A percentile compares a stretch with the other conserved stretches of the same genome.
Evolutionary conservation across 352 stramenopile genomes (phyloP).

Genomic region (Pythium apleroticum): DNA sequence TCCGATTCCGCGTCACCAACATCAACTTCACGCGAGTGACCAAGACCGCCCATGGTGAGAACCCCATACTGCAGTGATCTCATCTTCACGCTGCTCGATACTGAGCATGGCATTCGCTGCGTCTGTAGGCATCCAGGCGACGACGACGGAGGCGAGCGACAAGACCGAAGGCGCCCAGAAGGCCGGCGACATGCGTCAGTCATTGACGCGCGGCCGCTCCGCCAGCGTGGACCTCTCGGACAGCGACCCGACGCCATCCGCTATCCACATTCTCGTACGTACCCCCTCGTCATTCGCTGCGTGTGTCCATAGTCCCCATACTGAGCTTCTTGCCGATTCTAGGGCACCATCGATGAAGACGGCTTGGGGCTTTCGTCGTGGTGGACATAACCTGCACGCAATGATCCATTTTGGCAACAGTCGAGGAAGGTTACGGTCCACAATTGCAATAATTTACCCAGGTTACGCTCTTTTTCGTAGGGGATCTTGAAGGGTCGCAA

Average conservation of each 20-base stretch:
- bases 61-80: neutral
- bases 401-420: conserved; percentile 2
- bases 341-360: conserved; percentile 89
- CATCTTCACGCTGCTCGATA: neutral
- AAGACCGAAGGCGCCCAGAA: conserved; percentile 36
- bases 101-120: conserved; percentile 17
- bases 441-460: neutral
- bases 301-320: neutral
- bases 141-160: conserved; percentile 79
- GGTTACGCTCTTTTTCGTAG: neutral
- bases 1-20: conserved; percentile 85
- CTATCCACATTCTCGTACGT: conserved; percentile 78
- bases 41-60: conserved; percentile 77
- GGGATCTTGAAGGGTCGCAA: conserved; percentile 14
- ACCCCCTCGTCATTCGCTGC: neutral
- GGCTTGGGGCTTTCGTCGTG: conserved; percentile 81
- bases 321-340: neutral
- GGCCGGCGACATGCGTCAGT: conserved; percentile 72
- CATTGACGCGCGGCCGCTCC: conserved; percentile 64
- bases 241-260: conserved; percentile 76
- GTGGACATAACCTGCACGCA: conserved; percentile 43
- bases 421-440: conserved; percentile 9
- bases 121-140: conserved; percentile 64
- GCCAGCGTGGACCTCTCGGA: conserved; percentile 86
- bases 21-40: conserved; percentile 89